These are phyloP conservation scores for Aspergillus pseudoglaucus DNA, from an alignment of 2,329 filamentous ascomycete genomes.

Conservation along the genomic window DNA sequence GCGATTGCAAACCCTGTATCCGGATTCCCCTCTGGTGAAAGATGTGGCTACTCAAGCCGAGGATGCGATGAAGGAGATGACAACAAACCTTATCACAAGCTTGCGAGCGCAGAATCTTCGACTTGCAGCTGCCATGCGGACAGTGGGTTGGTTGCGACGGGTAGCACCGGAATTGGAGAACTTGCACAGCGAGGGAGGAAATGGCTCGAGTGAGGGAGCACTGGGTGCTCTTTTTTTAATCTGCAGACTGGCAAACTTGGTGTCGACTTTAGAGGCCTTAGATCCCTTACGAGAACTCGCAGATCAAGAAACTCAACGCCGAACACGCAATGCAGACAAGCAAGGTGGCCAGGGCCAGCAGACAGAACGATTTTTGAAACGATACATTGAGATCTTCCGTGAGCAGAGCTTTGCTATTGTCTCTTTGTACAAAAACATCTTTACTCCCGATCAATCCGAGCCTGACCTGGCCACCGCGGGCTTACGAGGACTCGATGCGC, in stretches of 20 bases:
- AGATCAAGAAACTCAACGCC: conserved; percentile 66
- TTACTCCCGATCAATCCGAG: conserved; percentile 52
- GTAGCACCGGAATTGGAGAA: conserved; percentile 73
- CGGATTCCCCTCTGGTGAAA: conserved; percentile 66
- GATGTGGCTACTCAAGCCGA: conserved; percentile 73
- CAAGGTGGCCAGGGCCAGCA: conserved; percentile 62
- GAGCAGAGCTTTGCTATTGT: conserved; percentile 96
- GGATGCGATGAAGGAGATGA: conserved; percentile 81
- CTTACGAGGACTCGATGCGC: conserved; percentile 22
- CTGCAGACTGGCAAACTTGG: conserved; percentile 73
- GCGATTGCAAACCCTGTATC: conserved; percentile 74
- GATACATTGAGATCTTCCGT: conserved; percentile 94
- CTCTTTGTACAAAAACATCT: conserved; percentile 88
- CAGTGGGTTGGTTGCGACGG: conserved; percentile 81
- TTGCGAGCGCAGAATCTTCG: conserved; percentile 75
- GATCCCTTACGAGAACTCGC: conserved; percentile 81
- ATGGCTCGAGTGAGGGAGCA: conserved; percentile 53
- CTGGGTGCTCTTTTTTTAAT: conserved; percentile 81
- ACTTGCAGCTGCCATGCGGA: conserved; percentile 81
- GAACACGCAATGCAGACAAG: conserved; percentile 26
- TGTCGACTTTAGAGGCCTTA: conserved; percentile 72
- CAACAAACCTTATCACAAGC: conserved; percentile 70
- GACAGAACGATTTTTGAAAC: conserved; percentile 87
- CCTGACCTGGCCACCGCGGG: conserved; percentile 22
- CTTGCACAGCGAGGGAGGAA: conserved; percentile 20